phyloP scores from a whole-genome alignment of 345 rosid species.

The Melaleuca alternifolia region DNA sequence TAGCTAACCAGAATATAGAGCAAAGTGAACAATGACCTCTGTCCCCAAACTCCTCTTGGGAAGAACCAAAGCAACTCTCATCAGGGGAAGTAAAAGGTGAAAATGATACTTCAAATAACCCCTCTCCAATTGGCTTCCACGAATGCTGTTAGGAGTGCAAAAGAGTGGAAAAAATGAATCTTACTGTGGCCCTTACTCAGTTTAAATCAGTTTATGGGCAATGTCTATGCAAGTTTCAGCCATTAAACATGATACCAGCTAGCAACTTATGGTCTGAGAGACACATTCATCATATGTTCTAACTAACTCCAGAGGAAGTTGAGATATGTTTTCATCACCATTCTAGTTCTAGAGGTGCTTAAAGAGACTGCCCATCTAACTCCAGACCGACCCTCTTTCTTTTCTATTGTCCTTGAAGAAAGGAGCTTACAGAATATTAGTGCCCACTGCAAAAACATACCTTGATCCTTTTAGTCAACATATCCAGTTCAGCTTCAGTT shows the following conservation, averaged over 20 bases:
- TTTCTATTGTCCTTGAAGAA: background rate
- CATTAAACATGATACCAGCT: background rate
- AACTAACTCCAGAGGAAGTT: background rate
- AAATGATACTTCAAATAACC: background rate
- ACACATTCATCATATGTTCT: background rate
- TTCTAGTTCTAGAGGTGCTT: background rate
- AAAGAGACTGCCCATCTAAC: background rate
- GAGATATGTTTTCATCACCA: background rate
- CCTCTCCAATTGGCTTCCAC: background rate
- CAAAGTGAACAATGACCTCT: background rate
- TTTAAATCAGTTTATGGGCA: background rate
- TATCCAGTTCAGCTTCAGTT: conserved; percentile 35
- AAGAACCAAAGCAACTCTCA: background rate
- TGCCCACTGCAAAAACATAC: conserved; percentile 6
- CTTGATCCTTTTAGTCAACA: conserved; percentile 46
- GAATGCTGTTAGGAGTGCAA: background rate
- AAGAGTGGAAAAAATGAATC: background rate
- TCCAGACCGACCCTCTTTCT: background rate
- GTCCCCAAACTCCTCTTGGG: background rate
- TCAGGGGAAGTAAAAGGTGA: background rate
- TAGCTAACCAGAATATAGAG: background rate
- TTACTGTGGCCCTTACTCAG: background rate
- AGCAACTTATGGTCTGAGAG: background rate
- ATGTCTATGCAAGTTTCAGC: background rate
- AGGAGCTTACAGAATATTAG: background rate